A percentile compares a stretch with the other conserved stretches of the same genome.
Evolutionary conservation across 2,329 filamentous ascomycete species (phyloP).

Genomic region (Hyphodiscus sp.): DNA sequence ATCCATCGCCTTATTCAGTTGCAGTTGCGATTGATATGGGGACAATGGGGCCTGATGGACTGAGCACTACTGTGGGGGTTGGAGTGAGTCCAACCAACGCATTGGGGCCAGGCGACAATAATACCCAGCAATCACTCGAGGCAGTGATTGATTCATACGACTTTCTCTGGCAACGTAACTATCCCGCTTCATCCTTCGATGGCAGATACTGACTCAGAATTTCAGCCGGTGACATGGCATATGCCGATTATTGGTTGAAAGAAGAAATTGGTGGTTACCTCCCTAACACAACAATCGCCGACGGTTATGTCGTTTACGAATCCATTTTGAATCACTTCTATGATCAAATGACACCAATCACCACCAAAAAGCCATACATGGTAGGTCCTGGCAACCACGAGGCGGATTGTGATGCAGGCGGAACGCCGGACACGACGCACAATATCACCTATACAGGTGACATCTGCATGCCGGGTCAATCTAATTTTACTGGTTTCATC

Average conservation of each 20-base stretch:
- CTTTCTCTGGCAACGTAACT: not conserved
- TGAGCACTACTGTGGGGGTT: not conserved
- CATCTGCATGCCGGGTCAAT: constrained; percentile 33
- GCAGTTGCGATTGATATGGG: not conserved
- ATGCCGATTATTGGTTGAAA: not conserved
- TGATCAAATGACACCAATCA: not conserved
- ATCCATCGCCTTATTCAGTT: not conserved
- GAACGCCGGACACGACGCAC: constrained; percentile 33
- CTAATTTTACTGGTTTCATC: constrained; percentile 41
- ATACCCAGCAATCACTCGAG: not conserved
- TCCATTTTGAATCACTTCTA: not conserved
- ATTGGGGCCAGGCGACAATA: not conserved
- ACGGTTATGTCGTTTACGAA: not conserved
- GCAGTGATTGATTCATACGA: not conserved
- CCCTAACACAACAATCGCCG: not conserved
- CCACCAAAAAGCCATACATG: not conserved
- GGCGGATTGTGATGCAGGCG: constrained; percentile 36
- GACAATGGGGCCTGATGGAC: not conserved
- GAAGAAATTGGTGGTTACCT: not conserved
- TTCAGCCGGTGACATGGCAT: not conserved
- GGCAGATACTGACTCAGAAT: not conserved
- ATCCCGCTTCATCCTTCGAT: not conserved
- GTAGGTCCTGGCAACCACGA: constrained; percentile 42
- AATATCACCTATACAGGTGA: not conserved
- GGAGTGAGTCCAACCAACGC: not conserved